These are phyloP conservation scores for Microcyclospora tardicrescens DNA, from an alignment of 2,329 filamentous ascomycete genomes.

Conservation along the genomic window DNA sequence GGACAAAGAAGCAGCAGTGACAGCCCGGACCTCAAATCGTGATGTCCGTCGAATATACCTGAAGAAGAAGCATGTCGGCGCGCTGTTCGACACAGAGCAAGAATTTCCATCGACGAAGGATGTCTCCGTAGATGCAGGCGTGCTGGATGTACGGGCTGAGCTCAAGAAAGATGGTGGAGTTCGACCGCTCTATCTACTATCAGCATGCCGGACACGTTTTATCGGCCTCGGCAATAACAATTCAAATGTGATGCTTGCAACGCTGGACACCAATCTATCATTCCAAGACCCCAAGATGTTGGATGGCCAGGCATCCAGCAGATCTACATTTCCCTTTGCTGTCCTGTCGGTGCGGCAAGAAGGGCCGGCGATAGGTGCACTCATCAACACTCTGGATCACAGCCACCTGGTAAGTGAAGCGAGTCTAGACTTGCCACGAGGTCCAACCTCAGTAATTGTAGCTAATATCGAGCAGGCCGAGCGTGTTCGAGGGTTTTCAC, in stretches of 20 bases:
- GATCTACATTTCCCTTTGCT: conserved; percentile 35
- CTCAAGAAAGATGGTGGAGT: conserved; percentile 31
- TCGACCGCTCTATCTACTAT: conserved; percentile 33
- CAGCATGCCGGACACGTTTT: conserved; percentile 36
- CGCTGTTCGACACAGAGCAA: conserved; percentile 25
- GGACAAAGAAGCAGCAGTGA: conserved; percentile 18
- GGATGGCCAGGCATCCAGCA: conserved; percentile 5
- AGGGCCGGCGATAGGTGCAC: conserved; percentile 25
- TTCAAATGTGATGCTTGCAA: conserved; percentile 33
- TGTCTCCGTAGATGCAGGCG: conserved; percentile 9
- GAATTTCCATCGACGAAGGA: conserved; percentile 14
- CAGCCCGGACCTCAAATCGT: conserved; percentile 9
- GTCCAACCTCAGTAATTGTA: too few species aligned
- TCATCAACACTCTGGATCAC: conserved; percentile 32
- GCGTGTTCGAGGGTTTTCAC: conserved; percentile 40
- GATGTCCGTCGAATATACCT: conserved; percentile 22
- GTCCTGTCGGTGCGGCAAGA: conserved; percentile 39
- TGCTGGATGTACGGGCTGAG: conserved; percentile 27
- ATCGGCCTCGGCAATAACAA: conserved; percentile 33
- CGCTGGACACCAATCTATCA: conserved; percentile 35
- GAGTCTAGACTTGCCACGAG: too few species aligned
- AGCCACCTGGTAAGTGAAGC: conserved; percentile 30
- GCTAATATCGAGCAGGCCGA: conserved; percentile 17
- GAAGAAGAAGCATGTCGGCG: conserved; percentile 29
- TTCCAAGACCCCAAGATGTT: conserved; percentile 19